A percentile compares a stretch with the other conserved stretches of the same genome.
These are phyloP conservation scores for Spathaspora girioi DNA, from an alignment of 805 yeast genomes.

Conservation along the genomic window DNA sequence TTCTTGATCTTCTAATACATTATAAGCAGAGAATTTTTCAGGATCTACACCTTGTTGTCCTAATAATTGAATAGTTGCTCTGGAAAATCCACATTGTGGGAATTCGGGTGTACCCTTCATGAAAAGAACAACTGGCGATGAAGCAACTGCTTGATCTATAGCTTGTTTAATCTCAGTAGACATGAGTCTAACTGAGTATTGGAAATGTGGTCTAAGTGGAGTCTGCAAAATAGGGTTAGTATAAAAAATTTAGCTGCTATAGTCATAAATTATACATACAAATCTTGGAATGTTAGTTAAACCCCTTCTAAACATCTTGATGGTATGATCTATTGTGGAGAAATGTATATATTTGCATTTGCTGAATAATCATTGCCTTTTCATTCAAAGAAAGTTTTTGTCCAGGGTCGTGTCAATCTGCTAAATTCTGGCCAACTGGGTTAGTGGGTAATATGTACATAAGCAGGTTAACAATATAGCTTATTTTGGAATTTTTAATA, in stretches of 20 bases:
- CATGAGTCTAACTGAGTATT: slow-evolving; percentile 40
- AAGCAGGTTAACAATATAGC: neutral
- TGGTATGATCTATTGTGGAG: neutral
- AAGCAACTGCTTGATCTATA: slow-evolving; percentile 76
- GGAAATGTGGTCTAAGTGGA: neutral
- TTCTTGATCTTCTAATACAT: slow-evolving; percentile 92
- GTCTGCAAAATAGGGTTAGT: neutral
- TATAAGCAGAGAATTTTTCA: slow-evolving; percentile 91
- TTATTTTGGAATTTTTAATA: no score
- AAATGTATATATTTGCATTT: neutral
- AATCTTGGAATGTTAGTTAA: slow-evolving; percentile 1
- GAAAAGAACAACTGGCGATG: slow-evolving; percentile 93
- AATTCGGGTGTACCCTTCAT: slow-evolving; percentile 99
- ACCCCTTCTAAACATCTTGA: slow-evolving; percentile 5
- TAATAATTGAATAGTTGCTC: slow-evolving; percentile 87
- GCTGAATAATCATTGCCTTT: slow-evolving; percentile 1
- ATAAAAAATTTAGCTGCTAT: neutral
- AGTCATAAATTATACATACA: neutral
- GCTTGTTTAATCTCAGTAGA: slow-evolving; percentile 80
- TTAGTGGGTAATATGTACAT: no score
- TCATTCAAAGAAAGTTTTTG: neutral
- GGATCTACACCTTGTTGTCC: slow-evolving; percentile 99
- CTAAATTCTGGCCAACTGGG: neutral
- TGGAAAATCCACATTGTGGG: slow-evolving; percentile 96
- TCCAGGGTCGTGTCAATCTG: neutral